A percentile compares a stretch with the other conserved stretches of the same genome.
Evolutionary conservation across 108 stramenopile genomes (phyloP).

Genomic region (Mayamaea pseudoterrestris): DNA sequence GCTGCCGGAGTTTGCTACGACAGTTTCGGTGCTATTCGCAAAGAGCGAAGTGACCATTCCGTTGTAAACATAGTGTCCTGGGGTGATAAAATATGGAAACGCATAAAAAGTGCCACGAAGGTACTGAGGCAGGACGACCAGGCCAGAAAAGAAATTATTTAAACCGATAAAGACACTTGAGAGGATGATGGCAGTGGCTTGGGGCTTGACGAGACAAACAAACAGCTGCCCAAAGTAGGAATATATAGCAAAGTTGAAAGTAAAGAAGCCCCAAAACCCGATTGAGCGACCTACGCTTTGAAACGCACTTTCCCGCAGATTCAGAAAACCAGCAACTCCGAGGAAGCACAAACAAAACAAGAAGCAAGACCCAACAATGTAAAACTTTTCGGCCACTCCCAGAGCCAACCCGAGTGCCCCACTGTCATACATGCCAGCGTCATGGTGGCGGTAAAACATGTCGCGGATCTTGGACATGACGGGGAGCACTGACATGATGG

Average conservation of each 20-base stretch:
- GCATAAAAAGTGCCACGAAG: conserved; percentile 26
- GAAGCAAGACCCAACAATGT: conserved; percentile 16
- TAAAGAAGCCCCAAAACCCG: conserved; percentile 39
- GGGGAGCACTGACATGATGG: conserved; percentile 38
- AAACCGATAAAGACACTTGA: conserved; percentile 59
- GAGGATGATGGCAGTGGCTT: conserved; percentile 45
- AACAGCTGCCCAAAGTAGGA: conserved; percentile 70
- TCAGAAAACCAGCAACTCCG: not conserved
- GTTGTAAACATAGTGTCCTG: conserved; percentile 71
- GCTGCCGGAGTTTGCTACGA: conserved; percentile 24
- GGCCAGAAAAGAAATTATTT: conserved; percentile 70
- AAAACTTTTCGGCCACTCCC: conserved; percentile 44
- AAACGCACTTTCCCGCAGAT: not conserved
- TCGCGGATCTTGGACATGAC: conserved; percentile 59
- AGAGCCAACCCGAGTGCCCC: conserved; percentile 39
- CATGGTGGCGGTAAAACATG: conserved; percentile 58
- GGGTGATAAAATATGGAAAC: conserved; percentile 48
- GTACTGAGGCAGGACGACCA: conserved; percentile 56
- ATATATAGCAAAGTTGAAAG: conserved; percentile 60
- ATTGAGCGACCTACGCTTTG: not conserved
- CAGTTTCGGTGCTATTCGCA: conserved; percentile 20
- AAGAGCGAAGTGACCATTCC: conserved; percentile 49
- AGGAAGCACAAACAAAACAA: conserved; percentile 8
- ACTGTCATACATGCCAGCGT: conserved; percentile 59
- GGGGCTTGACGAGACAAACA: conserved; percentile 48